Percentiles rank a stretch among this genome's conserved stretches.
Evolutionary conservation across 441 rosid genomes (phyloP).

Genomic region (Corymbia citriodora): DNA sequence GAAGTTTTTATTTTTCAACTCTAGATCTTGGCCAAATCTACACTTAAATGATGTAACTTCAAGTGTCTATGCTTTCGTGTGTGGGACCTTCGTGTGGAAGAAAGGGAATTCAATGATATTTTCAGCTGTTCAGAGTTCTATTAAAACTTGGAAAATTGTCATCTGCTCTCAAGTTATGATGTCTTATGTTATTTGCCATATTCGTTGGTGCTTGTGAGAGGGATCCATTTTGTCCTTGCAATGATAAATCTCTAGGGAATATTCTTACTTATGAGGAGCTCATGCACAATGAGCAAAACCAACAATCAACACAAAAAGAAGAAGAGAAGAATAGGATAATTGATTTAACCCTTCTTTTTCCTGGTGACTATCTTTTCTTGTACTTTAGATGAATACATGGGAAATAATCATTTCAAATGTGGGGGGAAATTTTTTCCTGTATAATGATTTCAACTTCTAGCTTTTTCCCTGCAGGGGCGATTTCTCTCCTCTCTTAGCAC

Average conservation of each 20-base stretch:
- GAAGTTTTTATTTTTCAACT: not conserved
- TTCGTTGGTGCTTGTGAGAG: not conserved
- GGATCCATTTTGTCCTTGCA: not conserved
- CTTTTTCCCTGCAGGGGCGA: constrained; percentile 50
- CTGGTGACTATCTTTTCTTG: not conserved
- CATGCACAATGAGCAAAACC: not conserved
- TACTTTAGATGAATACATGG: not conserved
- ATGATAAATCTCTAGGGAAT: not conserved
- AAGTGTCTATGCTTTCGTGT: not conserved
- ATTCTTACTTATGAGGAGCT: not conserved
- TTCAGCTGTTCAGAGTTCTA: not conserved
- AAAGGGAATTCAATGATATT: not conserved
- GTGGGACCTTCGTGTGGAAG: not conserved
- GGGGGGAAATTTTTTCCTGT: not conserved
- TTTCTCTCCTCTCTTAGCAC: constrained; percentile 72
- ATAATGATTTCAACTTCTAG: not conserved
- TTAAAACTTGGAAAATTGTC: not conserved
- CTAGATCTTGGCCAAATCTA: not conserved
- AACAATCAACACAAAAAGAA: not conserved
- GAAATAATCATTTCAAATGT: not conserved
- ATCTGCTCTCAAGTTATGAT: not conserved
- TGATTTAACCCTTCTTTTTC: not conserved
- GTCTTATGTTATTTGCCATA: not conserved
- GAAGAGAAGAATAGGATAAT: not conserved
- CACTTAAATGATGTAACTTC: not conserved